These are phyloP conservation scores for Saccharomycopsis crataegensis DNA, from an alignment of 1,139 yeast genomes.

Conservation along the genomic window DNA sequence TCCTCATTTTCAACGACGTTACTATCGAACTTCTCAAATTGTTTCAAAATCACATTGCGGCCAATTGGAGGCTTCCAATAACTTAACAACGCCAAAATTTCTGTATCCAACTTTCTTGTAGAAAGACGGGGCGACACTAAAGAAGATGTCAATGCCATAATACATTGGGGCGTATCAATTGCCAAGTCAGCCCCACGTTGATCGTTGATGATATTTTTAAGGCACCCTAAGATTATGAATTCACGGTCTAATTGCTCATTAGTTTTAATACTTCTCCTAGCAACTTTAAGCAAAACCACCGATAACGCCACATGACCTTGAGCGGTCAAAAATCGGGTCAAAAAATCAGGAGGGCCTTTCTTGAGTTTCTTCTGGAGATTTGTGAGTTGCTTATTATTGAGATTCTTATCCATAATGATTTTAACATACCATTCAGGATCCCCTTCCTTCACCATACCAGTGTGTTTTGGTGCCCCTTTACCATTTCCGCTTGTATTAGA, in stretches of 20 bases:
- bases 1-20: conserved; percentile 8
- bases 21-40: conserved; percentile 45
- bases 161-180: conserved; percentile 34
- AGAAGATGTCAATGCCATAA: conserved; percentile 40
- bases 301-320: conserved; percentile 19
- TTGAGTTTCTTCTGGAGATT: conserved; percentile 12
- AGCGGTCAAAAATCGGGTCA: conserved; percentile 9
- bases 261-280: conserved; percentile 12
- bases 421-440: conserved; percentile 19
- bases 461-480: neutral
- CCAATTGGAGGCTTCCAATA: conserved; percentile 39
- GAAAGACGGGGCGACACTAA: conserved; percentile 44
- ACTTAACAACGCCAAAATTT: conserved; percentile 44
- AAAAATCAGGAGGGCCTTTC: conserved; percentile 8
- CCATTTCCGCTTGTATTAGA: conserved; percentile 1
- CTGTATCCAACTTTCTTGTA: conserved; percentile 66
- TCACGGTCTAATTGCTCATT: conserved; percentile 37
- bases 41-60: conserved; percentile 48
- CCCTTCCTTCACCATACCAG: conserved; percentile 13
- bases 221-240: conserved; percentile 42
- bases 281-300: conserved; percentile 13
- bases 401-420: conserved; percentile 15
- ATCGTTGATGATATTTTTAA: conserved; percentile 41
- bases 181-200: conserved; percentile 42
- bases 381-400: conserved; percentile 9